A percentile compares a stretch with the other conserved stretches of the same genome.
Conservation (phyloP, 179 eudicot genomes). For the Spergularia azorica region DNA sequence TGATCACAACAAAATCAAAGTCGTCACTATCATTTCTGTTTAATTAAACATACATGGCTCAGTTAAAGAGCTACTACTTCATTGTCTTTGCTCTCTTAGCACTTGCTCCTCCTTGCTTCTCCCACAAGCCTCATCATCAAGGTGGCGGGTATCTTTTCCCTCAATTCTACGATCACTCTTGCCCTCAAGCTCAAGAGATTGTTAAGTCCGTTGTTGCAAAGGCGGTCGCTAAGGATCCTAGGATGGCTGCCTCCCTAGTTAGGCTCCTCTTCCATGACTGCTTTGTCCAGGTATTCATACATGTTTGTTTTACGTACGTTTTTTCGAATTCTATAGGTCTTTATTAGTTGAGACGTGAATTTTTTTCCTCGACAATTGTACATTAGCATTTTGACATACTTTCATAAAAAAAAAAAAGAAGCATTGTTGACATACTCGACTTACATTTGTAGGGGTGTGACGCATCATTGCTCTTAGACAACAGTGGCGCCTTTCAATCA, state of each 20-base stretch:
- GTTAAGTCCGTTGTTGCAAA: constrained; percentile 65
- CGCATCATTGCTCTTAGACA: constrained; percentile 79
- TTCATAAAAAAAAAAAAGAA: too few species aligned
- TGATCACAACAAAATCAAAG: not conserved
- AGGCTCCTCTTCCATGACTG: constrained; percentile 85
- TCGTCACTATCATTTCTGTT: too few species aligned
- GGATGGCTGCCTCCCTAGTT: constrained; percentile 82
- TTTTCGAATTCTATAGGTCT: too few species aligned
- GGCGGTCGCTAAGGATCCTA: constrained; percentile 65
- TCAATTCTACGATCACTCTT: constrained; percentile 66
- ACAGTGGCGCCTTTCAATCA: constrained; percentile 53
- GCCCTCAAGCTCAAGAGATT: constrained; percentile 63
- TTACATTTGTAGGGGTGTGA: constrained; percentile 69
- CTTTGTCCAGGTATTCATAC: constrained; percentile 61
- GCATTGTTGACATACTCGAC: too few species aligned
- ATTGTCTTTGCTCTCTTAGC: constrained; percentile 36
- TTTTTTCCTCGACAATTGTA: not conserved
- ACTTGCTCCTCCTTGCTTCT: constrained; percentile 47
- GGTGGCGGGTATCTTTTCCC: constrained; percentile 52
- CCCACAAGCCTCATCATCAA: constrained; percentile 10
- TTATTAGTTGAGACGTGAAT: not conserved
- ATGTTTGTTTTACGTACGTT: not conserved
- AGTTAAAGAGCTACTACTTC: constrained; percentile 35
- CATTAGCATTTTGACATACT: too few species aligned
- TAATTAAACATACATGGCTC: constrained; percentile 31